Evolutionary conservation across 257 asterid species (phyloP).

Genomic region (Solanum sejunctum): DNA sequence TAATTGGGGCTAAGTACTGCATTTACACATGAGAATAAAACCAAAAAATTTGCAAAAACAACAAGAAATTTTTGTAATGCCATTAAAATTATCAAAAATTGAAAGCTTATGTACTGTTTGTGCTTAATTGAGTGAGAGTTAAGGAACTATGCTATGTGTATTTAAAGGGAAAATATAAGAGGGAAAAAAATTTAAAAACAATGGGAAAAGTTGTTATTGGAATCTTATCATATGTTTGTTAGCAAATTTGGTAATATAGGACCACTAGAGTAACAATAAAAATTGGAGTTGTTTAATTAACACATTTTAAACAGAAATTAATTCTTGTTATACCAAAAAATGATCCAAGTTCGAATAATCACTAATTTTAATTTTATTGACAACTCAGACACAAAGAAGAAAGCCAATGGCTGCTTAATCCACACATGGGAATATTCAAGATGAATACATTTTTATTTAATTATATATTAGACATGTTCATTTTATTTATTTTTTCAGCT

Average conservation of each 20-base stretch:
- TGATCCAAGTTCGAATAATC: not conserved
- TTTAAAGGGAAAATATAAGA: slow-evolving; percentile 9
- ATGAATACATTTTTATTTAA: not conserved
- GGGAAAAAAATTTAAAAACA: not conserved
- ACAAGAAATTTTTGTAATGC: slow-evolving; percentile 12
- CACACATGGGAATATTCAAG: not conserved
- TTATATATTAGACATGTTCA: not conserved
- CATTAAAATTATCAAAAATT: slow-evolving; percentile 11
- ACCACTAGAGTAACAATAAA: slow-evolving; percentile 9
- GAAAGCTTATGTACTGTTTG: not conserved
- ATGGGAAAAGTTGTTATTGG: not conserved
- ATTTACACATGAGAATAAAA: slow-evolving; percentile 8
- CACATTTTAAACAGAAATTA: not conserved
- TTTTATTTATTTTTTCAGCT: not conserved
- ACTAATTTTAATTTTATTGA: not conserved
- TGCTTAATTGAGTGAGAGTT: not conserved
- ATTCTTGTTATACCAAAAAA: not conserved
- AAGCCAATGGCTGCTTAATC: not conserved
- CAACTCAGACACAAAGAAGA: not conserved
- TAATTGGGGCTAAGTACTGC: slow-evolving; percentile 34
- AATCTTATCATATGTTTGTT: slow-evolving; percentile 1
- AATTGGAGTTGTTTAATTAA: not conserved
- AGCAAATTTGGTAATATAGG: slow-evolving; percentile 25
- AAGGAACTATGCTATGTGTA: not conserved
- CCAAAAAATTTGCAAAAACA: slow-evolving; percentile 2